Percentiles rank a stretch among this genome's conserved stretches.
Evolutionary conservation across 78 protist species (phyloP).

Genomic region (Dictyostelium capitatum): DNA sequence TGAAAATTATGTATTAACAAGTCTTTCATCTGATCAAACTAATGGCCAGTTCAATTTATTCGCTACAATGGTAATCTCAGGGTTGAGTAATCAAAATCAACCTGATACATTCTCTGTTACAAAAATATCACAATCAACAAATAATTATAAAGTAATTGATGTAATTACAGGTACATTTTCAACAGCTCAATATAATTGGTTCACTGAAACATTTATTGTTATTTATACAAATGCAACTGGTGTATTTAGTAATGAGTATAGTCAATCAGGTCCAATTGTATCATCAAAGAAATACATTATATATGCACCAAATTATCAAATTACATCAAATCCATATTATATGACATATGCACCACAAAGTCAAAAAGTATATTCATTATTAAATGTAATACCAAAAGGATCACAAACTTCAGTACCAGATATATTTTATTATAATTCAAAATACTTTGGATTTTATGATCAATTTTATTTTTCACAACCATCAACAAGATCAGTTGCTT

Average conservation of each 20-base stretch:
- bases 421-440: not conserved
- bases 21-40: not conserved
- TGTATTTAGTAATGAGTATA: not conserved
- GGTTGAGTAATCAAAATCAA: not conserved
- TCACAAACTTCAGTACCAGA: not conserved
- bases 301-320: not conserved
- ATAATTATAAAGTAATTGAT: slow-evolving; percentile 3
- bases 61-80: slow-evolving; percentile 9
- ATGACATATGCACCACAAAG: not conserved
- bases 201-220: not conserved
- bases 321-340: not conserved
- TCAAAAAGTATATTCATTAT: not conserved
- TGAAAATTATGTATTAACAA: not conserved
- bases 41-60: not conserved
- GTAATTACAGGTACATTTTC: not conserved
- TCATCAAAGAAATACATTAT: not conserved
- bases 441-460: not conserved
- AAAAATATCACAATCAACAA: not conserved
- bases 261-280: not conserved
- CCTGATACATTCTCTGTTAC: not conserved
- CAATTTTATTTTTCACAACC: not conserved
- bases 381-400: not conserved
- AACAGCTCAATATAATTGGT: not conserved
- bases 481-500: not conserved
- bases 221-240: not conserved